Percentiles rank a stretch among this genome's conserved stretches.
Evolutionary conservation across 768 basidiomycete genomes (phyloP).

Genomic region (Pholiota microspora): DNA sequence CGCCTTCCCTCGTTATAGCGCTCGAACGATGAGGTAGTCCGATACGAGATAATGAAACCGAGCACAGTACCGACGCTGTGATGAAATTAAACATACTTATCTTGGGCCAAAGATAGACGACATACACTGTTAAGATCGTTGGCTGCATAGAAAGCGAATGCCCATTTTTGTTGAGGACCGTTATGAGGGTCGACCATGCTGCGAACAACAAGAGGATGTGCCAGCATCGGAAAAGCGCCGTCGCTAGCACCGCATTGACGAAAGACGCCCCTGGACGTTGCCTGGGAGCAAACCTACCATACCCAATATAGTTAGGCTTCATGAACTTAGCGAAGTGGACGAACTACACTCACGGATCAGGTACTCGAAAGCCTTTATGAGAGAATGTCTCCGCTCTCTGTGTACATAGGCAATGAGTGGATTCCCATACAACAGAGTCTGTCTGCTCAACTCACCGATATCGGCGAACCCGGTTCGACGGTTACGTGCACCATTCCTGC

Average conservation of each 20-base stretch:
- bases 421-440: no score
- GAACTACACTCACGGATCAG: neutral
- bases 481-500: no score
- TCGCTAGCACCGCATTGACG: slow-evolving; percentile 41
- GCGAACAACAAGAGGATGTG: slow-evolving; percentile 64
- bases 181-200: slow-evolving; percentile 59
- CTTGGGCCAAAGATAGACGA: slow-evolving; percentile 5
- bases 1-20: slow-evolving; percentile 74
- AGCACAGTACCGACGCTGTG: slow-evolving; percentile 59
- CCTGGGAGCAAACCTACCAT: neutral
- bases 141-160: slow-evolving; percentile 40
- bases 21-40: slow-evolving; percentile 72
- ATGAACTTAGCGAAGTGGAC: neutral
- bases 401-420: no score
- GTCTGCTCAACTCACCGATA: no score
- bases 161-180: slow-evolving; percentile 46
- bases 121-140: slow-evolving; percentile 71
- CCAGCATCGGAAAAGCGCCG: slow-evolving; percentile 58
- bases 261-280: slow-evolving; percentile 23
- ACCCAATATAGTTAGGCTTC: neutral
- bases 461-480: no score
- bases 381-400: neutral
- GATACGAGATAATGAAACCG: slow-evolving; percentile 72
- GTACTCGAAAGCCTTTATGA: neutral
- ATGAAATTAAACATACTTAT: neutral